phyloP scores from a whole-genome alignment of 2,329 filamentous ascomycete species.

The Paecilomyces niveus region DNA sequence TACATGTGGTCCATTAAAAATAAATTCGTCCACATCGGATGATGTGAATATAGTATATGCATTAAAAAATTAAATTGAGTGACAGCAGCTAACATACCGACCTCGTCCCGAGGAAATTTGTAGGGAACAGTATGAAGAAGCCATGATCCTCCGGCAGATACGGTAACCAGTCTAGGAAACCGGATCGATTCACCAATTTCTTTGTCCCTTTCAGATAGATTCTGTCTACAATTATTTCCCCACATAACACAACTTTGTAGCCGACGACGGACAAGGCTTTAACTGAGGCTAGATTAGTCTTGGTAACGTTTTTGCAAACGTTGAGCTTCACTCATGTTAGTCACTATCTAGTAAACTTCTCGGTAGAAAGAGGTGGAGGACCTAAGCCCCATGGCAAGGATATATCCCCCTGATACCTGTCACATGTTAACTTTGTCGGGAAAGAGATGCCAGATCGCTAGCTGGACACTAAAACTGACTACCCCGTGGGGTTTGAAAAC shows the following conservation, averaged over 20 bases:
- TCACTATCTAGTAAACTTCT: too few species aligned
- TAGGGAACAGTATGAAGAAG: not conserved
- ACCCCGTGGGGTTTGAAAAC: not conserved
- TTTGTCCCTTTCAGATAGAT: too few species aligned
- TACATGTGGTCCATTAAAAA: not conserved
- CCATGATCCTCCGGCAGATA: not conserved
- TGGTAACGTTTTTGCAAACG: too few species aligned
- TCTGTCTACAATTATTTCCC: too few species aligned
- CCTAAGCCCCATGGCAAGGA: not conserved
- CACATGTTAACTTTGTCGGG: not conserved
- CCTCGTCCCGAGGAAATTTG: not conserved
- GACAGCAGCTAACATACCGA: not conserved
- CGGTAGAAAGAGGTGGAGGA: not conserved
- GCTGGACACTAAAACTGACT: not conserved
- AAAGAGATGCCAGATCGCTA: not conserved
- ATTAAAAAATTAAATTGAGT: too few species aligned
- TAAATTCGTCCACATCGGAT: not conserved
- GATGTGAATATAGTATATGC: too few species aligned
- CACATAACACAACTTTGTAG: too few species aligned
- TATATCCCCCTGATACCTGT: not conserved
- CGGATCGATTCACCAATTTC: too few species aligned
- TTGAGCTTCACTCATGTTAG: too few species aligned
- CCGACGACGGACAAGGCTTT: too few species aligned
- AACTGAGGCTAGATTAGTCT: too few species aligned
- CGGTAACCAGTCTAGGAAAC: not conserved